Base-by-base conservation (phyloP, 1,139 yeast genomes). In the Scheffersomyces segobiensis region DNA sequence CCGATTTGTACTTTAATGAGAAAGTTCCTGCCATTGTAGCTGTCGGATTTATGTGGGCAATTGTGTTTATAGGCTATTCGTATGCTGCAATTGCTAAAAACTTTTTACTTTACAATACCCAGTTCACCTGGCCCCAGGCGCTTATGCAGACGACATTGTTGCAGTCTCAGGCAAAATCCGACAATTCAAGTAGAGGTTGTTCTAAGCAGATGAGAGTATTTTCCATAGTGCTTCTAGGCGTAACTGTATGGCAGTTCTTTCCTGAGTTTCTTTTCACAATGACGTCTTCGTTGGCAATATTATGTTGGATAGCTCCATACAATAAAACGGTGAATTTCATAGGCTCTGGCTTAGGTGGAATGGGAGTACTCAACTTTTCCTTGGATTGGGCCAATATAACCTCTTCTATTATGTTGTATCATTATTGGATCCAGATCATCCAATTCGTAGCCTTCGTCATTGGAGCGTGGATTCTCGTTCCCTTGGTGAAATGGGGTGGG, bases 311-410 rank as follows among this genome's bases (percentile, higher is more conserved):
- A 55, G 80, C 81, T 2, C 84, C 84, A 0, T 57, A 69, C 24
- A 77, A 73, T 60, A 58, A 67, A n/a, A 67, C 67, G 0, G 63
- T 76, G 3, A 79, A 78, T 57, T 79, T 80, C 58, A 59, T 79
- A 14, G 83, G 83, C 2, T 75, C 82, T 39, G 84, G 84, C 1
- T 60, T 80, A 48, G 83, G 83, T 2, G 84, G 83, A 3, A 72
- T 78, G 73, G 83, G 83, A 20, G 60, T 80, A 19, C 60, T 79
- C 54, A 80, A 80, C 61, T 65, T 80, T 32, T 70, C 83, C 1
- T 66, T 80, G 49, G 83, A 80, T 60, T 80, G 84, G 83, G 75
- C 82, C 52, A 80, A 79, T 58, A 77, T 80, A 51, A 78, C 83
- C 2, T 78, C 82, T 0, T 60, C 70, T 1, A 79, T 80, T 26